Evolutionary conservation across 495 filamentous ascomycete species (phyloP).

Genomic region (Penicillium samsonianum): DNA sequence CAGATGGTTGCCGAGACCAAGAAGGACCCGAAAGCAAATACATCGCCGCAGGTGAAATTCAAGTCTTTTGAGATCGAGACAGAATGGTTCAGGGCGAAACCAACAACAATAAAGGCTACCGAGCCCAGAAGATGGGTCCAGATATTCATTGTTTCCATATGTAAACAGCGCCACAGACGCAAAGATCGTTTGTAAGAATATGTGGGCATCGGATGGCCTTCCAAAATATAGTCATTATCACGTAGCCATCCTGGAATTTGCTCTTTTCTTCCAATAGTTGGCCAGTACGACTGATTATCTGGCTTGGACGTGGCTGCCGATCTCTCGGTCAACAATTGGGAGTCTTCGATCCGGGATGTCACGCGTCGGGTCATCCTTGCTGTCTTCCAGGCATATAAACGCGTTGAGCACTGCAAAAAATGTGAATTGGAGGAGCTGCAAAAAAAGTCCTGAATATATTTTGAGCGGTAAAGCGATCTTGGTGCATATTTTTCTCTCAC

Average conservation of each 20-base stretch:
- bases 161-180: slow-evolving; percentile 20
- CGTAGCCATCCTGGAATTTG: slow-evolving; percentile 18
- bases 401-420: no score
- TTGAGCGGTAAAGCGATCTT: no score
- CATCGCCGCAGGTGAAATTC: slow-evolving; percentile 5
- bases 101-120: slow-evolving; percentile 9
- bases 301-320: not conserved
- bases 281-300: slow-evolving; percentile 9
- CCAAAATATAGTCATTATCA: slow-evolving; percentile 23
- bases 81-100: not conserved
- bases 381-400: not conserved
- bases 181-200: slow-evolving; percentile 18
- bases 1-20: slow-evolving; percentile 14
- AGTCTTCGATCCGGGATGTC: not conserved
- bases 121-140: slow-evolving; percentile 20
- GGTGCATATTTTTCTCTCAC: no score
- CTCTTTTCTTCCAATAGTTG: slow-evolving; percentile 14
- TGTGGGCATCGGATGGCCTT: slow-evolving; percentile 21
- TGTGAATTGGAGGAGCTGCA: no score
- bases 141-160: slow-evolving; percentile 24
- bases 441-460: no score
- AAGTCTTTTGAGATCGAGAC: not conserved
- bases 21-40: slow-evolving; percentile 15
- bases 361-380: not conserved
- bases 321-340: not conserved